Evolutionary conservation across 768 basidiomycete species (phyloP), one percentile per base, ranked within the genome.

Genomic region (Termitomyces sp.): DNA sequence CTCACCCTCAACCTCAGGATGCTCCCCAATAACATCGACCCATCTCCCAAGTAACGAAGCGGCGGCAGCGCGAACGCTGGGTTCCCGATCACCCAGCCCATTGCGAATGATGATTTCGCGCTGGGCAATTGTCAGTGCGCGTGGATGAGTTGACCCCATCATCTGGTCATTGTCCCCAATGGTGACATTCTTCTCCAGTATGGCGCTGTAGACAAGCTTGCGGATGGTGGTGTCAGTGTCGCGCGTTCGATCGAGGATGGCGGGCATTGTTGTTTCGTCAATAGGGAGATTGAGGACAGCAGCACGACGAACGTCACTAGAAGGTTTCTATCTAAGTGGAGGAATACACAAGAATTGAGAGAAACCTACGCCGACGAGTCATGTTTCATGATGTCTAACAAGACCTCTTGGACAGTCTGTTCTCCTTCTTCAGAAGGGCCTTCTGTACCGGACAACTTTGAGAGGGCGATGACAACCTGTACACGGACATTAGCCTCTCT

Each of bases 51-150:
- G 73, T 50, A 97, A 81, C 1, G 81, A 81, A 2, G 82, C 87
- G 0, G 94, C 89, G 0, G 92, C 92, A 18, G 81, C 75, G 35
- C 87, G 81, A 2, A 98, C 94, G 1, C 75, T 71, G 0, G 81
- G 76, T 61, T 97, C 94, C 32, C 96, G 84, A 73, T 98, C 96
- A 0, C 91, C 88, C 3, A 98, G 78, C 2, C 96, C 96, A 68
- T 91, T 86, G 20, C 84, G 82, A 2, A 96, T 85, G 51, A 96
- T 83, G 24, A 84, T 76, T 67, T 94, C 91, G 12, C 95, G 79
- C 67, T 96, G 91, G 0, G 81, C 75, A 32, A 92, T 85, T 2
- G 81, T 83, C 42, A 98, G 77, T 3, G 78, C 79, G 3, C 82
- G 78, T 0, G 89, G 89, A 63, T 95, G 85, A 1, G 86, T 81